A percentile compares a stretch with the other conserved stretches of the same genome.
Evolutionary conservation across 2,329 filamentous ascomycete species (phyloP).

Genomic region (Ophiostoma sp.): DNA sequence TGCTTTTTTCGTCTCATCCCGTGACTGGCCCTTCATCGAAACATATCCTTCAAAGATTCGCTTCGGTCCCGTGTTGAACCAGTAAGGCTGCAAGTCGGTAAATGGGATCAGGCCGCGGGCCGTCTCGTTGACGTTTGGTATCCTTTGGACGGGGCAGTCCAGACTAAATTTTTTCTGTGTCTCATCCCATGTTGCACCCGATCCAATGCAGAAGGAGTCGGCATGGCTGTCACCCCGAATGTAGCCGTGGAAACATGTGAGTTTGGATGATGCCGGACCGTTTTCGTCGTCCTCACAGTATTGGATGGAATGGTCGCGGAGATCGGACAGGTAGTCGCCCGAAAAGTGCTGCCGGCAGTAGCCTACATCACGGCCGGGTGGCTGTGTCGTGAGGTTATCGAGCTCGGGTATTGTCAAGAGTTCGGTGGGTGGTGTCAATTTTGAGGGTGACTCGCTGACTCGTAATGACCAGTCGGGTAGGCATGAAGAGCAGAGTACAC

Average conservation of each 20-base stretch:
- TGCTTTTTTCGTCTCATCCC: background rate
- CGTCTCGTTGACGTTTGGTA: conserved; percentile 22
- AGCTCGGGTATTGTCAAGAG: conserved; percentile 16
- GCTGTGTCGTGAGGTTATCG: background rate
- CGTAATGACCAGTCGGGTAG: background rate
- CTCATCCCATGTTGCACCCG: conserved; percentile 17
- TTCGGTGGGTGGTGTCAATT: background rate
- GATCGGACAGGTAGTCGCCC: conserved; percentile 24
- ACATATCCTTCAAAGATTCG: conserved; percentile 23
- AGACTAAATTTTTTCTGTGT: background rate
- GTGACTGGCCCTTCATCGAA: background rate
- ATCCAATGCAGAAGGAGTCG: conserved; percentile 28
- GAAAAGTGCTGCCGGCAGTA: conserved; percentile 24
- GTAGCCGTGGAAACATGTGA: conserved; percentile 30
- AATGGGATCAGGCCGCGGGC: conserved; percentile 22
- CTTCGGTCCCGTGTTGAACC: conserved; percentile 29
- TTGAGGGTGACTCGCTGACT: background rate
- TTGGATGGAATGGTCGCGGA: conserved; percentile 27
- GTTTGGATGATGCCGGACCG: background rate
- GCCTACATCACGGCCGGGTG: background rate
- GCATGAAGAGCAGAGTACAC: background rate
- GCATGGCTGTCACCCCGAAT: conserved; percentile 21
- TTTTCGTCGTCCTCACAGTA: conserved; percentile 24
- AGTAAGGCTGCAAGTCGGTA: conserved; percentile 9
- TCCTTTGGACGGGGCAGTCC: conserved; percentile 19